Evolutionary conservation across 2,329 filamentous ascomycete species (phyloP), one percentile per base, ranked within the genome.

Genomic region (Calcarisporium arbuscula): DNA sequence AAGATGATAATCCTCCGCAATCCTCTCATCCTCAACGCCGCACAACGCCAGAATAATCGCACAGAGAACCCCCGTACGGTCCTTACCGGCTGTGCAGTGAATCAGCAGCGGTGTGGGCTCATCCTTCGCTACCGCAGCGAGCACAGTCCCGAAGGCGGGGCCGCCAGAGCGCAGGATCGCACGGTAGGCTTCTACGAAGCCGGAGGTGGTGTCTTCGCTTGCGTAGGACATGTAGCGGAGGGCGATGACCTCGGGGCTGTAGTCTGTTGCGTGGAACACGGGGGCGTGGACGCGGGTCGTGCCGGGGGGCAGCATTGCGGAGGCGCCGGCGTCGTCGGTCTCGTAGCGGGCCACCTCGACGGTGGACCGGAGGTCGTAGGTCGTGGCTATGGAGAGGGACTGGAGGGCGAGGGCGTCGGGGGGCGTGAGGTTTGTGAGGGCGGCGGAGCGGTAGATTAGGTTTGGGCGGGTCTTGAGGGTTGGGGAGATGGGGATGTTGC

Each of bases 31-130:
- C 2, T 66, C 56, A 0, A 85, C 77, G 5, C 78, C 77, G 8
- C 77, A 77, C 19, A 86, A 64, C 18, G 71, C 60, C 25, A 86
- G 64, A 8, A 88, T 53, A 26, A 89, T 47, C 4, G 80, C 83
- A 31, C 76, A 73, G 28, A 86, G 60, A 5, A 88, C 69, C 3
- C 84, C 84, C 0, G 84, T 88, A 28, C 84, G 69, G 54, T 89
- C 84, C 57, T 89, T 89, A 10, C 84, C 84, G 0, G 80, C 82
- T 0, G 82, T 84, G 56, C 84, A 88, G 51, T 89, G 82, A 7
- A 87, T 62, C 6, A 86, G 62, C 8, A 82, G 57, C 7, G 79
- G 75, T 2, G 60, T 42, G 3, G 58, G 48, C 3, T 65, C 52
- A 5, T 50, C 45, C 14, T 47, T 25, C 48, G 72, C 55, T 7